Evolutionary conservation across 768 basidiomycete genomes (phyloP).

Genomic region (Lactarius psammicola): DNA sequence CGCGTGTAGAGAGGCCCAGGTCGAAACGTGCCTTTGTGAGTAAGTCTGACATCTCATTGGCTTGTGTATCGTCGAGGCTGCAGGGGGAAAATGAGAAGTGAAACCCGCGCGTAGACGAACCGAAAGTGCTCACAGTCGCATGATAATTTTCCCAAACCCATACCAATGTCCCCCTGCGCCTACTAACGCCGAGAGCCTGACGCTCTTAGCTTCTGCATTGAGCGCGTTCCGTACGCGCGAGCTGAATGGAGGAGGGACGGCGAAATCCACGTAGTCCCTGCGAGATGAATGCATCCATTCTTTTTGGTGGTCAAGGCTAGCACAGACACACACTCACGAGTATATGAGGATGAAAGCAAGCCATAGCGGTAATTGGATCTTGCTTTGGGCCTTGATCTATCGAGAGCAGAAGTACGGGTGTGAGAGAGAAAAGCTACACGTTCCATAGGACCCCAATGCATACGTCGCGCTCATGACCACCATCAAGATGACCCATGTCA

Average conservation of each 20-base stretch:
- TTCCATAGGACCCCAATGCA: not conserved
- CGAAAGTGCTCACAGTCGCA: slow-evolving; percentile 72
- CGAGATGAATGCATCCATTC: not conserved
- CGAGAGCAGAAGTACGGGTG: no score
- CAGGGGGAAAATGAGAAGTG: not conserved
- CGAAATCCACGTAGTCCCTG: slow-evolving; percentile 89
- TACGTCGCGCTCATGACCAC: slow-evolving; percentile 82
- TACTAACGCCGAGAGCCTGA: slow-evolving; percentile 77
- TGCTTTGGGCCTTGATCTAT: slow-evolving; percentile 75
- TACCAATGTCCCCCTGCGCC: slow-evolving; percentile 92
- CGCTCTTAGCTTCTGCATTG: slow-evolving; percentile 84
- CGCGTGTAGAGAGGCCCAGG: not conserved
- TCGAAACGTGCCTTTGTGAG: slow-evolving; percentile 55
- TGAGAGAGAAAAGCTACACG: not conserved
- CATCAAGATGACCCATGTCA: slow-evolving; percentile 86
- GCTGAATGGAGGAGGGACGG: slow-evolving; percentile 75
- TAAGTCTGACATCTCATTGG: slow-evolving; percentile 66
- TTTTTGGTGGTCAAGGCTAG: not conserved
- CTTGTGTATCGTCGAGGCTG: slow-evolving; percentile 77
- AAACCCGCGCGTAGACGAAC: not conserved
- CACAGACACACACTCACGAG: slow-evolving; percentile 49
- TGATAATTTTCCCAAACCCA: slow-evolving; percentile 83
- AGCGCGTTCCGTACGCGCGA: slow-evolving; percentile 80
- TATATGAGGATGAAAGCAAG: slow-evolving; percentile 82
- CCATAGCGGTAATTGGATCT: slow-evolving; percentile 87